phyloP scores from a whole-genome alignment of 2,329 filamentous ascomycete species.

The Xylogone sp. region DNA sequence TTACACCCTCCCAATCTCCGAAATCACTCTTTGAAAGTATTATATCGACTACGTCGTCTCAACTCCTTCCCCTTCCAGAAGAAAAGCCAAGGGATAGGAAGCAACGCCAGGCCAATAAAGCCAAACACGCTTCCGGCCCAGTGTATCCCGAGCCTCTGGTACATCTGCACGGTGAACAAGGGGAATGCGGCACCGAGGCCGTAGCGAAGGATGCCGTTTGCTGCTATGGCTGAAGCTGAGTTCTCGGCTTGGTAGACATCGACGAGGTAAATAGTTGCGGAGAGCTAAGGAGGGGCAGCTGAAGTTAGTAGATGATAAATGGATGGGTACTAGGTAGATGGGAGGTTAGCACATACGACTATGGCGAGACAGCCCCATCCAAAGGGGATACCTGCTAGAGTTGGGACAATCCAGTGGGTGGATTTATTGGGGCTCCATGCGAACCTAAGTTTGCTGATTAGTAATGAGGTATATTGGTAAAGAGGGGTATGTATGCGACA shows the following conservation, averaged over 20 bases:
- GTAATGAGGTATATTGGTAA: too few relatives aligned
- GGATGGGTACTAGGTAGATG: neutral
- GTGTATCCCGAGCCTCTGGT: conserved; percentile 33
- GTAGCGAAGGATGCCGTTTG: conserved; percentile 24
- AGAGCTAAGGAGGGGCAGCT: conserved; percentile 13
- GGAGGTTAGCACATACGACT: conserved; percentile 40
- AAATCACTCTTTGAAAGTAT: conserved; percentile 1
- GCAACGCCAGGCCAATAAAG: conserved; percentile 36
- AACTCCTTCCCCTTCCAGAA: conserved; percentile 33
- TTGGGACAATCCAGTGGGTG: conserved; percentile 31
- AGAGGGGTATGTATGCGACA: neutral
- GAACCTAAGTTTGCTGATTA: too few relatives aligned
- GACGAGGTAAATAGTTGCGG: conserved; percentile 20
- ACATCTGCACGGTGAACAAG: conserved; percentile 43
- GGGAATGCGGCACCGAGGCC: conserved; percentile 23
- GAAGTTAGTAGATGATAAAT: conserved; percentile 2
- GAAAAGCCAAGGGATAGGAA: conserved; percentile 41
- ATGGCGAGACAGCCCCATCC: conserved; percentile 56
- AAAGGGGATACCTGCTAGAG: conserved; percentile 35
- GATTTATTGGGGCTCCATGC: conserved; percentile 24
- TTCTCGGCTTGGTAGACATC: conserved; percentile 20
- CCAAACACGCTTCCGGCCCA: conserved; percentile 39
- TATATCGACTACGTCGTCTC: conserved; percentile 26
- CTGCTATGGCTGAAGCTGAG: conserved; percentile 21
- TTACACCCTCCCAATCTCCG: neutral